Base-by-base conservation (phyloP, 108 stramenopile genomes). In the Pseudonitzschia pungens region DNA sequence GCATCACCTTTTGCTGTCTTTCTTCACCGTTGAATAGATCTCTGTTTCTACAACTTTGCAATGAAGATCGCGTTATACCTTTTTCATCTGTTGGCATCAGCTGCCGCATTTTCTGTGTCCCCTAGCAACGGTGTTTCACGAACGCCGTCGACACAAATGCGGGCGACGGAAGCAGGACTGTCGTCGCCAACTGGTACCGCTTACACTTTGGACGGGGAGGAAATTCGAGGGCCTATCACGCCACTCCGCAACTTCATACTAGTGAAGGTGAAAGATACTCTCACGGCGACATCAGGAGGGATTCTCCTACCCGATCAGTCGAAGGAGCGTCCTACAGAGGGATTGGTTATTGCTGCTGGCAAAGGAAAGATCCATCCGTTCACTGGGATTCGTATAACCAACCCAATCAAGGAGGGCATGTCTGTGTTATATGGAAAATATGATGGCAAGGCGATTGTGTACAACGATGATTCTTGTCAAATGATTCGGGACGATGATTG, bases 401-500 rank as follows among this genome's bases (percentile, higher is more conserved):
- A 92, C 65, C 89, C 92, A n/a, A 92, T 94, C 55, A 86, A 82
- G 44, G 81, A 67, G 29, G 93, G 92, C 12, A 81, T 89, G 48
- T 86, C 87, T 36, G 96, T 97, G 5, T 70, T 98, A 10, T 97
- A 95, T 70, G 96, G 98, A 22, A 95, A 96, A 72, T 97, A 92
- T 78, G 94, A 95, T 75, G 98, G 98, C 20, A 81, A 81, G 40
- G 75, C 86, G 16, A 82, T 98, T 67, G 75, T 81, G 53, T 98
- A 98, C 89, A 91, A 97, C 69, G 96, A 95, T 24, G 90, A 93
- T 74, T 69, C 87, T 28, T 92, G 95, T 51, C 89, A 94, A 48
- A 87, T 98, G 78, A 95, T 98, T 68, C 86, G 94, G 28, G 98
- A 96, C 74, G 96, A 95, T 73, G 96, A 98, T 82, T 82, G 95